These are phyloP conservation scores for Ocimum tenuiflorum DNA, from an alignment of 257 asterid genomes.

Conservation along the genomic window DNA sequence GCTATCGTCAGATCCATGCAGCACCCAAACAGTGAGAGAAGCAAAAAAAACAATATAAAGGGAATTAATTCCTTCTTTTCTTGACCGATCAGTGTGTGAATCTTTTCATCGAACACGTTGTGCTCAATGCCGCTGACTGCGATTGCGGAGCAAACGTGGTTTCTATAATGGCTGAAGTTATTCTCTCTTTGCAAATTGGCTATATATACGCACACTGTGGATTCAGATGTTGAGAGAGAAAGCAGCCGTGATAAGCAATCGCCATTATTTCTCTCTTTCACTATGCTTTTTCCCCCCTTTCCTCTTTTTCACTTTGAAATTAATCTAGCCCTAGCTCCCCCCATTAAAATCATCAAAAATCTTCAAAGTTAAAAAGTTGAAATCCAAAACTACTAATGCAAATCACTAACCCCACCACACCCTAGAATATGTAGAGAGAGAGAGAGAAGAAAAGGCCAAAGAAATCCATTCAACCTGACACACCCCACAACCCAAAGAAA, in stretches of 20 bases:
- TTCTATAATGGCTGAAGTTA: too few species aligned
- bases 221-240: background rate
- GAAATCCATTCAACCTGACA: conserved; percentile 42
- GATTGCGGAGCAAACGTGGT: background rate
- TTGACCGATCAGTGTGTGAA: background rate
- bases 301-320: background rate
- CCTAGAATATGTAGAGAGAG: conserved; percentile 4
- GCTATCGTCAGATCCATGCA: conserved; percentile 46
- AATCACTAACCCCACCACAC: conserved; percentile 19
- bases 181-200: too few species aligned
- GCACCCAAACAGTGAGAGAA: background rate
- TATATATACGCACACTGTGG: background rate
- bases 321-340: background rate
- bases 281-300: background rate
- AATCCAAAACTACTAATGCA: conserved; percentile 32
- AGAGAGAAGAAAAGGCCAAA: conserved; percentile 31
- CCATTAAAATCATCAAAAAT: conserved; percentile 27
- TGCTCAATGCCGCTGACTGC: conserved; percentile 14
- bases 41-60: too few species aligned
- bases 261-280: background rate
- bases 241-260: conserved; percentile 1
- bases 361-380: conserved; percentile 26
- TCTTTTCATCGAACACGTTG: conserved; percentile 19
- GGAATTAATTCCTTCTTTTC: too few species aligned
- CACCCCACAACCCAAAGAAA: conserved; percentile 30